Evolutionary conservation across 371 early-diverging fungal species (phyloP), one percentile per base, ranked within the genome.

Genomic region (Blastocladiella emersonii): DNA sequence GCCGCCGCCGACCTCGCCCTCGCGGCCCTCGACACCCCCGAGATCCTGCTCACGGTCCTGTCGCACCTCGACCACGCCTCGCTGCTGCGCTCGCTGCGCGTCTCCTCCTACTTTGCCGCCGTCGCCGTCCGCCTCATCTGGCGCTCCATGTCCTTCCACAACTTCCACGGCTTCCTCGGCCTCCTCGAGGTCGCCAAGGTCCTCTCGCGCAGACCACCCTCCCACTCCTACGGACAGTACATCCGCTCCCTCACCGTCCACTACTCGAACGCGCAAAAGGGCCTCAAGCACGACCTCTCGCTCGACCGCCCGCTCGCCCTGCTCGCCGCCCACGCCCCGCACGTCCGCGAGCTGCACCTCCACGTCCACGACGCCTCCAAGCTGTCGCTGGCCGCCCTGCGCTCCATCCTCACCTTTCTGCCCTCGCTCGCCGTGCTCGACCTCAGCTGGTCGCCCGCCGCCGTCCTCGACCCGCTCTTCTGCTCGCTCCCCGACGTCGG

Each of bases 161-260:
- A 59, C 32, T 59, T 59, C 10, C 59, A 59, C 32, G 59, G 59
- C 4, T 59, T 27, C 37, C 59, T 59, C 2, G 59, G 59, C 27
- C 37, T 59, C 2, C 25, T 59, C 27, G 37, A 59, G 32, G 30
- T 59, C 4, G 34, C 44, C 4, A 36, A 36, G 30, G 21, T 59
- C 19, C 44, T 59, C 17, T 12, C 53, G 27, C 53, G 30, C 13
- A 10, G 15, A 23, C 30, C 53, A 17, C 4, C 48, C n/a, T 8
- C 48, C 3, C 23, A 8, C n/a, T 25, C 30, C 13, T 51, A 51
- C 32, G 53, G 53, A 8, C 10, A 25, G 10, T 30, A 15, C 17
- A 21, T 59, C 36, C 59, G 37, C 37, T 21, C 10, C 12, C 32
- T 59, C 5, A 10, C 35, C 34, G 32, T 59, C 19, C 10, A n/a